Conservation (phyloP, 345 rosid species). For the Salix koriyanagi region DNA sequence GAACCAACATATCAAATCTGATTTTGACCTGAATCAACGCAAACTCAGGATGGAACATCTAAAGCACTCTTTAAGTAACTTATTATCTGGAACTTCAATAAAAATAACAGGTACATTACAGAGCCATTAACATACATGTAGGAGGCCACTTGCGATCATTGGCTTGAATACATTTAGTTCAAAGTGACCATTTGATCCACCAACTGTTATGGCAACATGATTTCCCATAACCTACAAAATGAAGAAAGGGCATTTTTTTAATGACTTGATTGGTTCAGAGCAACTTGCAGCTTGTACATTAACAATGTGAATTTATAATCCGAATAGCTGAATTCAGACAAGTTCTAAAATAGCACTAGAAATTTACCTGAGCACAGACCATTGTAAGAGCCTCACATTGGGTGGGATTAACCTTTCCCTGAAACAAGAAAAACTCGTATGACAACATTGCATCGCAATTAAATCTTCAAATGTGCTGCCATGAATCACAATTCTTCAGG, state of each 20-base stretch:
- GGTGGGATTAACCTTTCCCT: slow-evolving; percentile 98
- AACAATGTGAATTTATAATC: not conserved
- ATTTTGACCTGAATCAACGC: not conserved
- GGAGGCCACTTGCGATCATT: slow-evolving; percentile 81
- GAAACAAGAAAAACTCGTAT: slow-evolving; percentile 27
- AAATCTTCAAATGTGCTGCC: slow-evolving; percentile 7
- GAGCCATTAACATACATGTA: slow-evolving; percentile 51
- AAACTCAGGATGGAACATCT: not conserved
- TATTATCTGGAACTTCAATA: not conserved
- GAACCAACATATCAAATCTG: not conserved
- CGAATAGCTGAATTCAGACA: not conserved
- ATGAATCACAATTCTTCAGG: not conserved
- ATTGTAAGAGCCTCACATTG: slow-evolving; percentile 97
- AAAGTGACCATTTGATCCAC: slow-evolving; percentile 96
- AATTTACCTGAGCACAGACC: slow-evolving; percentile 93
- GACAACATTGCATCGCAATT: slow-evolving; percentile 6
- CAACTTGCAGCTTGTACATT: not conserved
- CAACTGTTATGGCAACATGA: slow-evolving; percentile 82
- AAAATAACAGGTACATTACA: not conserved
- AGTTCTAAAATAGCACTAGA: not conserved
- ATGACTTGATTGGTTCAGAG: not conserved
- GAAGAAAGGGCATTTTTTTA: not conserved
- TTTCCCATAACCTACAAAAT: slow-evolving; percentile 83
- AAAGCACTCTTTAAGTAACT: not conserved
- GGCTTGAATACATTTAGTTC: slow-evolving; percentile 95